Conservation (phyloP, 306 rosid genomes). For the Coriaria nepalensis region DNA sequence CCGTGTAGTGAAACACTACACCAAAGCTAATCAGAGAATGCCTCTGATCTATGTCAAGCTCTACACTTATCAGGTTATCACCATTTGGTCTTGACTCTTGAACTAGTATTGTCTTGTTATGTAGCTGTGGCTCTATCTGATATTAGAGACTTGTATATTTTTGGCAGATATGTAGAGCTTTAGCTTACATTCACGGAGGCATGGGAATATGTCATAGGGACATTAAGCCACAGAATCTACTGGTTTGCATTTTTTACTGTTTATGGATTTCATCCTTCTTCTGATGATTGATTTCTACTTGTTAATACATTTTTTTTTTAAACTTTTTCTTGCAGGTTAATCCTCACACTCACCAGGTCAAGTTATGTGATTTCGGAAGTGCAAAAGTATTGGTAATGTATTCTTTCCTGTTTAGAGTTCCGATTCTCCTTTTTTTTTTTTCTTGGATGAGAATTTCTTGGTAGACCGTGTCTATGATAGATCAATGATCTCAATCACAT, state of each 20-base stretch:
- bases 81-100: too few species aligned
- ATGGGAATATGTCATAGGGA: constrained; percentile 56
- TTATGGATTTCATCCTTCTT: neutral
- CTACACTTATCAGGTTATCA: constrained; percentile 49
- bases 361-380: constrained; percentile 66
- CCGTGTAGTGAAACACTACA: constrained; percentile 53
- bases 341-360: constrained; percentile 58
- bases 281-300: constrained; percentile 4
- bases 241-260: constrained; percentile 26
- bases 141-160: constrained; percentile 1
- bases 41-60: constrained; percentile 62
- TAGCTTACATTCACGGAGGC: constrained; percentile 56
- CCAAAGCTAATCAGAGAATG: constrained; percentile 61
- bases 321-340: constrained; percentile 35
- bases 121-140: neutral
- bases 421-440: neutral
- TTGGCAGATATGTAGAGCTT: constrained; percentile 56
- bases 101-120: too few species aligned
- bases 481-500: too few species aligned
- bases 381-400: constrained; percentile 63
- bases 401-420: constrained; percentile 9
- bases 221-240: constrained; percentile 54
- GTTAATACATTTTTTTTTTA: constrained; percentile 4
- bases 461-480: too few species aligned
- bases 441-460: neutral